Evolutionary conservation across 108 stramenopile genomes (phyloP), one percentile per base, ranked within the genome.

Genomic region (Asterionellopsis glacialis): DNA sequence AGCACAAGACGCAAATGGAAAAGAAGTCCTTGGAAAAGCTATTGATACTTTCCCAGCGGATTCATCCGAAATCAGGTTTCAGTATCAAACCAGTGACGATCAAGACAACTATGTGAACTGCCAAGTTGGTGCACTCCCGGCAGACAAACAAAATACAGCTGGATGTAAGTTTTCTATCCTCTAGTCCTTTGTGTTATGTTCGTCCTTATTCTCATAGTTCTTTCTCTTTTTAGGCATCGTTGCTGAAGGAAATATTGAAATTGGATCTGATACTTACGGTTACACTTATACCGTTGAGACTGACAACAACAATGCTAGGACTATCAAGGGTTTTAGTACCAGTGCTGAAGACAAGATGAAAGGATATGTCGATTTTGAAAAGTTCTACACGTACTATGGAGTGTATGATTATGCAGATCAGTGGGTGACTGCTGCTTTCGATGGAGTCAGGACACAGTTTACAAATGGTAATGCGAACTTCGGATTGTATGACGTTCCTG

Each of bases 371-470:
- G 79, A 83, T 27, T 83, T 60, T 53, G 59, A 63, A 54, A 74
- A 78, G 48, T 81, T 76, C 39, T 70, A 55, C 41, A 25, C 70
- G 1, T 86, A 83, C 65, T 86, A 85, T 64, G 81, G 84, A 0
- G 13, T 38, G 26, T 49, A 61, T 49, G 73, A 70, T 47, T 86
- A 86, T 50, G 85, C 76, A 4, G 53, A 80, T 40, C 25, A 82
- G 14, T 80, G 79, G 81, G 71, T 83, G 28, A 13, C 19, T 5
- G 51, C 67, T 11, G 67, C 67, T 39, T 69, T 69, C 13, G 24
- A 12, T 21, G 63, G 58, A 15, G 12, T 7, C 0, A 13, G 25
- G 3, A 69, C 74, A 9, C 0, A 50, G 11, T 52, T 45, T 51
- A 0, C 24, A 2, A 28, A 33, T 23, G 52, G 44, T 0, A 28